Evolutionary conservation across 306 rosid genomes (phyloP).

Genomic region (Canavalia ensiformis): DNA sequence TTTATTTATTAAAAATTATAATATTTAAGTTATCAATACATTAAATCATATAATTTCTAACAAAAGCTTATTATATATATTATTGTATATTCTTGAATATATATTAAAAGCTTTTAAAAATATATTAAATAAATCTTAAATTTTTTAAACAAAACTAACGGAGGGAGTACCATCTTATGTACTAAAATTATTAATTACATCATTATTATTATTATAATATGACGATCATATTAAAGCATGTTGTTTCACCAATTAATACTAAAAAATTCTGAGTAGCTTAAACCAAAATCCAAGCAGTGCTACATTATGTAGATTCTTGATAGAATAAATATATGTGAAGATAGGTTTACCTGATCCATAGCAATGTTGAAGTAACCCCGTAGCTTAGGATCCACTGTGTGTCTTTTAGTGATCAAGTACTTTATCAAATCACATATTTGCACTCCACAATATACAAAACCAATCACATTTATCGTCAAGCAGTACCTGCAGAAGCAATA

Average conservation of each 20-base stretch:
- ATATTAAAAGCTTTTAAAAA: no score
- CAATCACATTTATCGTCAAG: slow-evolving; percentile 68
- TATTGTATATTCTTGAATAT: no score
- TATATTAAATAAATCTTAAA: no score
- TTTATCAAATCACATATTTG: slow-evolving; percentile 64
- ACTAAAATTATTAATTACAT: background rate
- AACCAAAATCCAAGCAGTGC: slow-evolving; percentile 35
- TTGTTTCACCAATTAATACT: slow-evolving; percentile 20
- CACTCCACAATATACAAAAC: slow-evolving; percentile 71
- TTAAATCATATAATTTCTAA: no score
- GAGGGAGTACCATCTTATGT: background rate
- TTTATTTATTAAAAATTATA: no score
- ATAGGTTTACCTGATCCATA: slow-evolving; percentile 76
- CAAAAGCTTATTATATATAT: no score
- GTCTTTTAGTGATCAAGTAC: slow-evolving; percentile 58
- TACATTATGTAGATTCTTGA: slow-evolving; percentile 43
- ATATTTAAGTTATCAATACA: no score
- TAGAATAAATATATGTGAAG: background rate
- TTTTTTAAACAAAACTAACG: background rate
- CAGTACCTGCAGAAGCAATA: slow-evolving; percentile 59
- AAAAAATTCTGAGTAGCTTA: slow-evolving; percentile 8
- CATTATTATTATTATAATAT: background rate
- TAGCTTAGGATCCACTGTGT: slow-evolving; percentile 51
- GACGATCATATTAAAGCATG: background rate
- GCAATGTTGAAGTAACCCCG: slow-evolving; percentile 65